phyloP scores from a whole-genome alignment of 352 stramenopile genomes.

The Blastocystis sp. region DNA sequence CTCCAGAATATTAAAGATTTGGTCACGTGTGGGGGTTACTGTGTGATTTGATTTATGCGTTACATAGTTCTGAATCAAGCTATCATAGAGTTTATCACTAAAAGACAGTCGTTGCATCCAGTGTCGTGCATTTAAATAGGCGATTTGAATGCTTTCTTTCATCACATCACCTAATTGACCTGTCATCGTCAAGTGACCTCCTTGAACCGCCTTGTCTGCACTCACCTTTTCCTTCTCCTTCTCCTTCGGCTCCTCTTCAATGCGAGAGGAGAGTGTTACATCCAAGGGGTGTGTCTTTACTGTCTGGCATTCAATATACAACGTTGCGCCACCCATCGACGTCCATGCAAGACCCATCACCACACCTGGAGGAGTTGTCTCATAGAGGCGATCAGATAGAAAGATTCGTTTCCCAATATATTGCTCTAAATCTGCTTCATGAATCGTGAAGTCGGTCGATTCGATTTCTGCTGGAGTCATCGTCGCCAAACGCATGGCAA shows the following conservation, averaged over 20 bases:
- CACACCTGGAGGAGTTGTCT: constrained; percentile 83
- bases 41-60: neutral
- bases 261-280: neutral
- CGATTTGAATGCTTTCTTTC: constrained; percentile 94
- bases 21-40: neutral
- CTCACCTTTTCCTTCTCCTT: neutral
- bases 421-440: constrained; percentile 85
- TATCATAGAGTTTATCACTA: constrained; percentile 31
- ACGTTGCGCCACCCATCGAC: constrained; percentile 88
- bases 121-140: constrained; percentile 80
- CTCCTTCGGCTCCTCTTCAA: neutral
- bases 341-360: constrained; percentile 98
- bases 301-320: constrained; percentile 88
- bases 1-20: constrained; percentile 43
- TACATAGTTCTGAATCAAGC: constrained; percentile 52
- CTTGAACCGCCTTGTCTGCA: constrained; percentile 59
- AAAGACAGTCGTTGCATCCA: constrained; percentile 54
- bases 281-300: constrained; percentile 51
- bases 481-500: constrained; percentile 90
- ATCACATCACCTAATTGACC: constrained; percentile 95
- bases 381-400: constrained; percentile 91
- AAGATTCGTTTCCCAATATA: constrained; percentile 96
- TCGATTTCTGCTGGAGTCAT: constrained; percentile 57
- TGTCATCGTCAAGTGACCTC: constrained; percentile 73
- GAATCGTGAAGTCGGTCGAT: constrained; percentile 79